These are phyloP conservation scores for Sphagnum fallax DNA, from an alignment of 228 moss, liverwort and hornwort genomes.

Conservation along the genomic window DNA sequence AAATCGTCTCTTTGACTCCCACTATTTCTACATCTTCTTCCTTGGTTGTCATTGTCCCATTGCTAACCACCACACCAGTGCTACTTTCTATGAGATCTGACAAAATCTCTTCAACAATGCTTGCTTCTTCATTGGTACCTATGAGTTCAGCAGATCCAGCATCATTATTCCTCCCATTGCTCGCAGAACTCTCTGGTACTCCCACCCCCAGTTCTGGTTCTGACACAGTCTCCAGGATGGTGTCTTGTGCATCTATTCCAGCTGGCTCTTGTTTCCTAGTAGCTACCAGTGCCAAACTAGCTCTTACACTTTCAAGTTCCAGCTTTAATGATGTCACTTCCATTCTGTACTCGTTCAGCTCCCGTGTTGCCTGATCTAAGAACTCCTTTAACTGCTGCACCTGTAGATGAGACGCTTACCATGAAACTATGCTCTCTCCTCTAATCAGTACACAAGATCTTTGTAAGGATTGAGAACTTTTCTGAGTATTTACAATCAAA, in stretches of 20 bases:
- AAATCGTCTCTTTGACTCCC: constrained; percentile 34
- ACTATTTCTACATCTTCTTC: constrained; percentile 28
- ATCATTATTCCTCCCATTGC: constrained; percentile 13
- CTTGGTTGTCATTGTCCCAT: constrained; percentile 15
- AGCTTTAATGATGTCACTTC: constrained; percentile 83
- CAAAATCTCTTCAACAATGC: constrained; percentile 45
- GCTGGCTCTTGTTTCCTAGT: constrained; percentile 13
- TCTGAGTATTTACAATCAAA: too few relatives aligned
- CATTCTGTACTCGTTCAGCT: constrained; percentile 68
- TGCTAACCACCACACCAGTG: constrained; percentile 17
- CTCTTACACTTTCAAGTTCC: constrained; percentile 70
- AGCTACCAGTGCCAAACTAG: constrained; percentile 25
- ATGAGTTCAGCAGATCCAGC: constrained; percentile 10
- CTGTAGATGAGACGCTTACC: constrained; percentile 11
- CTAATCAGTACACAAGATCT: too few relatives aligned
- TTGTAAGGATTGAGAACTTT: too few relatives aligned
- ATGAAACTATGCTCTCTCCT: neutral
- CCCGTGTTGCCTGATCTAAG: constrained; percentile 36
- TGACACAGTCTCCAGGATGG: neutral
- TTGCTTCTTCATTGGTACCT: constrained; percentile 24
- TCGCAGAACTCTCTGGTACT: constrained; percentile 9
- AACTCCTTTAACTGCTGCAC: constrained; percentile 66
- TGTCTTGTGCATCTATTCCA: constrained; percentile 6
- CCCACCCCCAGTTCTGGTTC: constrained; percentile 9
- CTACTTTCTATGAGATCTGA: constrained; percentile 30